These are phyloP conservation scores for Pelargonium myrrhifolium DNA, from an alignment of 441 rosid species.

Conservation along the genomic window DNA sequence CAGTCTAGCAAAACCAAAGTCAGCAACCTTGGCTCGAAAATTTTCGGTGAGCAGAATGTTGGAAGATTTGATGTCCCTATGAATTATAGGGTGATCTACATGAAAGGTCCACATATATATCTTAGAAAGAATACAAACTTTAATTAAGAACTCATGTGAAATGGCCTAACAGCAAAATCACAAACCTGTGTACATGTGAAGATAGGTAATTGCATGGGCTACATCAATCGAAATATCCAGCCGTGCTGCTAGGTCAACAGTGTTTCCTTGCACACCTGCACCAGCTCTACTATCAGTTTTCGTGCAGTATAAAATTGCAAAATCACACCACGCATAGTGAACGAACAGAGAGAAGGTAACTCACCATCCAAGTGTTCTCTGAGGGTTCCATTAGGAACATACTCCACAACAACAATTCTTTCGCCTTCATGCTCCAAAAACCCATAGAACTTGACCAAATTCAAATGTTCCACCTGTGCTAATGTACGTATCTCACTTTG, in stretches of 20 bases:
- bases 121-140: not conserved
- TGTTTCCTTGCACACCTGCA: constrained; percentile 51
- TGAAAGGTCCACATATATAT: constrained; percentile 11
- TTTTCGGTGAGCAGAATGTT: constrained; percentile 83
- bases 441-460: constrained; percentile 69
- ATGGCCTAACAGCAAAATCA: not conserved
- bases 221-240: constrained; percentile 77
- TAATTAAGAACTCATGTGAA: no score
- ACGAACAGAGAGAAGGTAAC: constrained; percentile 18
- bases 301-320: not conserved
- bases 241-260: constrained; percentile 59
- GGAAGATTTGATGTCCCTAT: constrained; percentile 89
- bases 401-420: constrained; percentile 66
- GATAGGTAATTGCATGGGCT: constrained; percentile 92
- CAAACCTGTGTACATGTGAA: constrained; percentile 89
- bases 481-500: constrained; percentile 66
- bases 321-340: no score
- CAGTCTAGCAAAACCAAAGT: constrained; percentile 81
- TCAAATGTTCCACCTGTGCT: constrained; percentile 73
- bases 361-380: constrained; percentile 88
- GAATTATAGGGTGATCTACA: constrained; percentile 90
- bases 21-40: constrained; percentile 83
- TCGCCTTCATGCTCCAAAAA: constrained; percentile 59
- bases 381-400: constrained; percentile 79
- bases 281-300: constrained; percentile 11